Evolutionary conservation across 202 grass and related monocot genomes (phyloP), one percentile per base, ranked within the genome.

Genomic region (Musa balbisiana): DNA sequence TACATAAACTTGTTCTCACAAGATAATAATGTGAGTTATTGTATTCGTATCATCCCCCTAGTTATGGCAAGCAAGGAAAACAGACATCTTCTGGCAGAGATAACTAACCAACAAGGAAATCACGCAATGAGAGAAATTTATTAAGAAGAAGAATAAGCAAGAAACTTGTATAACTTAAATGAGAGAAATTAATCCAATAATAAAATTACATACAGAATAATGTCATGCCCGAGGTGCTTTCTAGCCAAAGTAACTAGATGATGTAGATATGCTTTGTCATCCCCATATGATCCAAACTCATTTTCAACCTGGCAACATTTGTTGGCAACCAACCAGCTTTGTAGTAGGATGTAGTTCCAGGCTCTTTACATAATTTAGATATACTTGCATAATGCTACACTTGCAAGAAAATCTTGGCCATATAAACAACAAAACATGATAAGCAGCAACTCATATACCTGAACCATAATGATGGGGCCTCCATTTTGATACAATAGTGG

Each of bases 281-380:
- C 75, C 71, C 94, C 90, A 67, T 89, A 98, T 21, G 94, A 98
- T 77, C 94, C 90, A 87, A 89, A 98, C 87, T 98, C 94, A 81
- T 98, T 98, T 87, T 98, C 94, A 83, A 98, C 83, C 94, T 98
- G 81, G 53, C 21, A 91, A 69, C 72, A 10, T 33, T 14, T 20
- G 29, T 51, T 16, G 27, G 33, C 33, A 70, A 51, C 11, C 19
- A 70, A 43, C 67, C 67, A 51, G 67, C 49, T 51, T 14, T 70
- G 13, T 13, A 10, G 51, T 19, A 14, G 50, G 49, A 74, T 53
- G 25, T 53, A 29, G 24, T 69, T 22, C 25, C 66, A 55, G 78
- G 74, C 26, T 19, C 15, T 24, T 25, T 16, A 54, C 49, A 14
- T 55, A 55, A 8, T 19, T 62, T 15, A 2, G 24, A 55, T 73